A percentile compares a stretch with the other conserved stretches of the same genome.
phyloP scores from a whole-genome alignment of 108 stramenopile genomes.

The Skeletonema tropicum region DNA sequence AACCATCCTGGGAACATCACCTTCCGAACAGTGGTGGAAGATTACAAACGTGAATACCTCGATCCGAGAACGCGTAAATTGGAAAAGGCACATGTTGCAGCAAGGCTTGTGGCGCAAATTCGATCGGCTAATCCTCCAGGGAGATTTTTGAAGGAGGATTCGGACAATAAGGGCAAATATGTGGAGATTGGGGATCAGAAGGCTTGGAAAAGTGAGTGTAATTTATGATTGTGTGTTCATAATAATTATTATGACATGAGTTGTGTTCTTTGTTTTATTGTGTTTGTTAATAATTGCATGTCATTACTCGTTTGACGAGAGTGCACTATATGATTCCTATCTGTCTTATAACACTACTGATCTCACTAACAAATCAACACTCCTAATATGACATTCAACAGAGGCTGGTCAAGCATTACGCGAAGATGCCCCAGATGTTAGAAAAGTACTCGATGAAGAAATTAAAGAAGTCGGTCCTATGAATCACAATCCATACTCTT shows the following conservation, averaged over 20 bases:
- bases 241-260: too few relatives aligned
- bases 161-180: slow-evolving; percentile 51
- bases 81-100: slow-evolving; percentile 56
- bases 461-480: slow-evolving; percentile 14
- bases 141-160: slow-evolving; percentile 54
- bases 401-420: slow-evolving; percentile 57
- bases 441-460: slow-evolving; percentile 42
- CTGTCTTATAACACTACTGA: background rate
- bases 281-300: too few relatives aligned
- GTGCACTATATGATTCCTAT: too few relatives aligned
- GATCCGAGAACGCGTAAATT: slow-evolving; percentile 45
- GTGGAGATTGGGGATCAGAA: slow-evolving; percentile 56
- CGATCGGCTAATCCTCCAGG: slow-evolving; percentile 52
- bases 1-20: slow-evolving; percentile 58
- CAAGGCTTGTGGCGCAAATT: slow-evolving; percentile 49
- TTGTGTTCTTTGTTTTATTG: too few relatives aligned
- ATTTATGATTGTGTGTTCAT: background rate
- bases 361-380: background rate
- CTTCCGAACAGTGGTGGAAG: slow-evolving; percentile 48
- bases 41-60: slow-evolving; percentile 51
- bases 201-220: slow-evolving; percentile 54
- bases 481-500: slow-evolving; percentile 23
- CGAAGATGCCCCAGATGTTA: slow-evolving; percentile 55
- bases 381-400: background rate
- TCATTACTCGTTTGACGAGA: too few relatives aligned